Evolutionary conservation across 116 monocot species (phyloP).

Genomic region (Phalaenopsis hybrid): DNA sequence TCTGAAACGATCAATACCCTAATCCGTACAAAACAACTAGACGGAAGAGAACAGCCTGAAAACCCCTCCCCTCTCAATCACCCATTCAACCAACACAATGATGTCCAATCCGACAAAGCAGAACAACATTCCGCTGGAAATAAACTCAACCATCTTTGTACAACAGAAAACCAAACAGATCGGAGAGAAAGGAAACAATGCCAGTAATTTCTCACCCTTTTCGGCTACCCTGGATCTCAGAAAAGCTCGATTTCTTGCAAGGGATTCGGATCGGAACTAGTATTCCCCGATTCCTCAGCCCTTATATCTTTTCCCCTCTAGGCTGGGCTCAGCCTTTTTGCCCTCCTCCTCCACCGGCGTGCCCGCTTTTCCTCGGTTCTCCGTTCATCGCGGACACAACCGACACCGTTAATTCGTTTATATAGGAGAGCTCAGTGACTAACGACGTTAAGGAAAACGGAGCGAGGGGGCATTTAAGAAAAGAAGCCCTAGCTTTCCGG

Average conservation of each 20-base stretch:
- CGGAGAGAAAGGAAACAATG: background rate
- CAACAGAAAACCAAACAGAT: background rate
- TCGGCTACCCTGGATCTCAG: slow-evolving; percentile 7
- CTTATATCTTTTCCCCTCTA: background rate
- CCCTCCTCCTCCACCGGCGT: background rate
- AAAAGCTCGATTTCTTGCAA: slow-evolving; percentile 6
- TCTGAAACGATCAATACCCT: background rate
- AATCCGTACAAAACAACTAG: background rate
- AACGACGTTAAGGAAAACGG: slow-evolving; percentile 3
- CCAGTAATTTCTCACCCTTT: background rate
- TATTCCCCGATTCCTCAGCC: background rate
- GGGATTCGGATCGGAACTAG: background rate
- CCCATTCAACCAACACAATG: background rate
- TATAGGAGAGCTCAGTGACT: background rate
- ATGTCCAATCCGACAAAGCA: background rate
- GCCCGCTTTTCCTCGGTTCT: background rate
- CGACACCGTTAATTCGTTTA: slow-evolving; percentile 1
- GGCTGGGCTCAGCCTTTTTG: background rate
- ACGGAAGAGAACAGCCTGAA: background rate
- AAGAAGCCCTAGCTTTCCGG: slow-evolving; percentile 2
- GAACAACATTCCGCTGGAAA: slow-evolving; percentile 3
- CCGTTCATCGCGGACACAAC: slow-evolving; percentile 1
- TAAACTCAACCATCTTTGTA: background rate
- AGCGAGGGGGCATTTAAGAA: background rate
- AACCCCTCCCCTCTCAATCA: background rate